Conservation (phyloP, 371 early-diverging fungal species). For the Mucor racemosus region DNA sequence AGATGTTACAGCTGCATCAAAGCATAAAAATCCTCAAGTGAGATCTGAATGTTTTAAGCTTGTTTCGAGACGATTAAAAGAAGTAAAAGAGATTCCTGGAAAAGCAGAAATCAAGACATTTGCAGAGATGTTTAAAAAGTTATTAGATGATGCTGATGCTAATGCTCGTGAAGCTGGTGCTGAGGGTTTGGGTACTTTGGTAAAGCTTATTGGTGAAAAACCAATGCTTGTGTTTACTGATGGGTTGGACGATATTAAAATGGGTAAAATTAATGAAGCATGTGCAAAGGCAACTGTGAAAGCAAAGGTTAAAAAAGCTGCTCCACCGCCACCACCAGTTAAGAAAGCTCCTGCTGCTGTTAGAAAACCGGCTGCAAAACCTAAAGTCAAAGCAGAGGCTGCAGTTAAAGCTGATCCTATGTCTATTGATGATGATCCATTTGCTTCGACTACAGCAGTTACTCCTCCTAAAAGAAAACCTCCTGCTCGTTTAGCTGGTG, state of each 20-base stretch:
- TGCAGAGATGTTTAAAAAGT: slow-evolving; percentile 73
- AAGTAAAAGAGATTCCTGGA: slow-evolving; percentile 66
- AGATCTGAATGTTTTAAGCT: slow-evolving; percentile 75
- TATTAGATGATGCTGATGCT: slow-evolving; percentile 86
- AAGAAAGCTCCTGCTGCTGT: slow-evolving; percentile 19
- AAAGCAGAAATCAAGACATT: slow-evolving; percentile 82
- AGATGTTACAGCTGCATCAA: slow-evolving; percentile 68
- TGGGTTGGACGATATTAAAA: slow-evolving; percentile 85
- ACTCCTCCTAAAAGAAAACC: slow-evolving; percentile 73
- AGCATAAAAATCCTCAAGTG: slow-evolving; percentile 94
- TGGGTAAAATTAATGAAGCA: slow-evolving; percentile 85
- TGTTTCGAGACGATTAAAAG: slow-evolving; percentile 74
- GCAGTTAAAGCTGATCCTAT: slow-evolving; percentile 36
- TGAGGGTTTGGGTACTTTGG: slow-evolving; percentile 89
- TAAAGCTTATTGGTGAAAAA: slow-evolving; percentile 86
- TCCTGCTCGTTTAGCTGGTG: slow-evolving; percentile 47
- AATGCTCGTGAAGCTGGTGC: slow-evolving; percentile 87
- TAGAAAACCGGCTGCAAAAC: slow-evolving; percentile 16
- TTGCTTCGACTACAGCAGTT: slow-evolving; percentile 34
- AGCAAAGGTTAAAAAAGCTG: slow-evolving; percentile 55
- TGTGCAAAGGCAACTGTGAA: slow-evolving; percentile 84
- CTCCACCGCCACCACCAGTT: slow-evolving; percentile 49
- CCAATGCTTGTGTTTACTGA: slow-evolving; percentile 75
- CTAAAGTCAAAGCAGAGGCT: slow-evolving; percentile 7
- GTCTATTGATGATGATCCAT: slow-evolving; percentile 28